Evolutionary conservation across 1,284 basidiomycete species (phyloP), one percentile per base, ranked within the genome.

Genomic region (Ustilago sp.): DNA sequence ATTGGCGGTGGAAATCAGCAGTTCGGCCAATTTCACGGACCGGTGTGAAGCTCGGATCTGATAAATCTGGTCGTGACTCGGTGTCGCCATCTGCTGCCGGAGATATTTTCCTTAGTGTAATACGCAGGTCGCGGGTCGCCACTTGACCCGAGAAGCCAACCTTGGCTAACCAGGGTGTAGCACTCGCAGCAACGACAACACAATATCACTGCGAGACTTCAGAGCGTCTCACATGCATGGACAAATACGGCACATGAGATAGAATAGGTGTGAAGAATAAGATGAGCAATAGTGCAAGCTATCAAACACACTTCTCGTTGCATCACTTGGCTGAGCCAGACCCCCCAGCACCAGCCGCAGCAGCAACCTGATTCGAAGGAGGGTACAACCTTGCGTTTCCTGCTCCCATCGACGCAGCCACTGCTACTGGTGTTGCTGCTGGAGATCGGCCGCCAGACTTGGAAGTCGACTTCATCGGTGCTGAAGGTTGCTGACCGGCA

Each of bases 401-500:
- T 19, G 57, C 68, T 2, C 74, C 74, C 7, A 57, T 45, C 2
- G 68, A 61, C 2, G 68, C 65, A 1, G 68, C 68, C 4, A 60
- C 52, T 15, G 74, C 57, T 17, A 76, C 68, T 0, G 74, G 74
- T 7, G 68, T 76, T 12, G 74, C 68, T 39, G 68, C 52, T 31
- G 60, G 60, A 7, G 61, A 28, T 28, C 23, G 45, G 23, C 41
- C 39, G 1, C 38, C 38, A 12, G 23, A n/a, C n/a, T 57, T 57
- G 12, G 31, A 48, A 19, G 8, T 34, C 2, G 5, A 32, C 32
- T 19, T 17, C 3, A 31, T 15, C 41, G 38, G 9, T 59, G 47
- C n/a, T 23, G 39, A 43, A 43, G 39, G 39, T 19, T 45, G 43
- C 8, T 3, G 23, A 28, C n/a, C 7, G 35, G 17, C 36, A 8